Percentiles rank a stretch among this genome's conserved stretches.
Evolutionary conservation across 208 protist genomes (phyloP).

Genomic region (Trypanosoma cruzi): DNA sequence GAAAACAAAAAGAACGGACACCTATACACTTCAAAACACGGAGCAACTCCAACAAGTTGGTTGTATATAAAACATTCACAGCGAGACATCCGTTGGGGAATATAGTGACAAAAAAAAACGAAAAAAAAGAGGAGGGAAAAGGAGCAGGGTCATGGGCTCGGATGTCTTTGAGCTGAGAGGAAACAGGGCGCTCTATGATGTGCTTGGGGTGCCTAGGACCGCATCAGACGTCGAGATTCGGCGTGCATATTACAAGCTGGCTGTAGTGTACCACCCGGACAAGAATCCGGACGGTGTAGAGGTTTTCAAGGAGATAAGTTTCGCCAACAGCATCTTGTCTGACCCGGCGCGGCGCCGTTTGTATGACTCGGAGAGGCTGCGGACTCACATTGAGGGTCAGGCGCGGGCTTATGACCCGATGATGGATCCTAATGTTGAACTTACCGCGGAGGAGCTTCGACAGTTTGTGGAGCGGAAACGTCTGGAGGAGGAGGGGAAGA

Average conservation of each 20-base stretch:
- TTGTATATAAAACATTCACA: conserved; percentile 83
- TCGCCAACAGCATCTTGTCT: conserved; percentile 83
- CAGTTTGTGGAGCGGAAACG: conserved; percentile 78
- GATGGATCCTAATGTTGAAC: conserved; percentile 85
- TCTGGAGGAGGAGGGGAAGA: conserved; percentile 43
- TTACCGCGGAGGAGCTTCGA: conserved; percentile 73
- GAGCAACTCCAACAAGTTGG: neutral
- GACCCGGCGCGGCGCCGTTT: conserved; percentile 71
- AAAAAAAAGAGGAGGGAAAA: conserved; percentile 45
- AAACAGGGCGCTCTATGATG: conserved; percentile 80
- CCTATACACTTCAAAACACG: neutral
- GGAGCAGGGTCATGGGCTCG: conserved; percentile 29
- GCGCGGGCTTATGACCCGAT: conserved; percentile 74
- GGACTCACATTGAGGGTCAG: conserved; percentile 54
- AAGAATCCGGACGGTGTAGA: conserved; percentile 84
- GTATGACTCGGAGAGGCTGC: conserved; percentile 77
- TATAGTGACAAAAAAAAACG: neutral
- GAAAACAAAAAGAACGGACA: conserved; percentile 2
- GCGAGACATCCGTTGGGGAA: conserved; percentile 23
- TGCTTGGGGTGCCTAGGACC: conserved; percentile 59
- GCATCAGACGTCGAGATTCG: conserved; percentile 79
- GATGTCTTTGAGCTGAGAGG: conserved; percentile 77
- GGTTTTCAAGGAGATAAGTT: conserved; percentile 87
- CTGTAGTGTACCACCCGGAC: conserved; percentile 91
- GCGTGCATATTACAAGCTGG: conserved; percentile 84